Percentiles rank a stretch among this genome's conserved stretches.
phyloP scores from a whole-genome alignment of 208 protist genomes.

The Leishmania mexicana region DNA sequence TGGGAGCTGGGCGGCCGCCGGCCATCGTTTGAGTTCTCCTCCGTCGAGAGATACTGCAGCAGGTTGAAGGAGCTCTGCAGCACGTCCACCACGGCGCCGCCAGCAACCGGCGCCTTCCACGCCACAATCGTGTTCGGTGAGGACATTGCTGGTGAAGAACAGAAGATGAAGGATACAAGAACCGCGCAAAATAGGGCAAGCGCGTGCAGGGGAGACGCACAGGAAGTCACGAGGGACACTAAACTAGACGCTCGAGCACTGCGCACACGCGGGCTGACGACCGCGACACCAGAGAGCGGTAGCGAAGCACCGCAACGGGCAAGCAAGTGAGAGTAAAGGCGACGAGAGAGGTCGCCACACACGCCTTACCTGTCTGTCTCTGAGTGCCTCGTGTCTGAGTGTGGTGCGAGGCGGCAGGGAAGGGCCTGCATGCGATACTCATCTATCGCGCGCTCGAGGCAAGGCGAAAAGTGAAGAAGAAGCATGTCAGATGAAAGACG shows the following conservation, averaged over 20 bases:
- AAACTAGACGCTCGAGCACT: background rate
- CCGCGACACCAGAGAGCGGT: background rate
- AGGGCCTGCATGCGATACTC: background rate
- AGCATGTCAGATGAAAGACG: background rate
- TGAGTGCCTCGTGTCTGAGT: background rate
- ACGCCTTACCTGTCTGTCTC: background rate
- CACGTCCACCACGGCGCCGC: constrained; percentile 54
- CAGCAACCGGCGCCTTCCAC: constrained; percentile 38
- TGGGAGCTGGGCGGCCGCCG: constrained; percentile 8
- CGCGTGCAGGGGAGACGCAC: background rate
- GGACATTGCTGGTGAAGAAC: constrained; percentile 1
- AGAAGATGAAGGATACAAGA: background rate
- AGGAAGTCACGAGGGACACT: background rate
- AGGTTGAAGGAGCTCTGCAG: constrained; percentile 61
- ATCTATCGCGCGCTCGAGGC: constrained; percentile 18
- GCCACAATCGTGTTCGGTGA: constrained; percentile 25
- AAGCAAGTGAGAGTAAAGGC: background rate
- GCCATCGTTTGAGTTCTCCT: constrained; percentile 16
- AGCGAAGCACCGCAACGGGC: background rate
- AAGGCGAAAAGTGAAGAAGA: constrained; percentile 15
- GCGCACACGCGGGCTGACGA: background rate
- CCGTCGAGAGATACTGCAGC: constrained; percentile 37
- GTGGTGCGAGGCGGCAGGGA: background rate
- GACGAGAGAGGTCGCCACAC: background rate
- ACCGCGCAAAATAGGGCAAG: background rate